Evolutionary conservation across 352 stramenopile species (phyloP).

Genomic region (Phytophthora macrochlamydospora): DNA sequence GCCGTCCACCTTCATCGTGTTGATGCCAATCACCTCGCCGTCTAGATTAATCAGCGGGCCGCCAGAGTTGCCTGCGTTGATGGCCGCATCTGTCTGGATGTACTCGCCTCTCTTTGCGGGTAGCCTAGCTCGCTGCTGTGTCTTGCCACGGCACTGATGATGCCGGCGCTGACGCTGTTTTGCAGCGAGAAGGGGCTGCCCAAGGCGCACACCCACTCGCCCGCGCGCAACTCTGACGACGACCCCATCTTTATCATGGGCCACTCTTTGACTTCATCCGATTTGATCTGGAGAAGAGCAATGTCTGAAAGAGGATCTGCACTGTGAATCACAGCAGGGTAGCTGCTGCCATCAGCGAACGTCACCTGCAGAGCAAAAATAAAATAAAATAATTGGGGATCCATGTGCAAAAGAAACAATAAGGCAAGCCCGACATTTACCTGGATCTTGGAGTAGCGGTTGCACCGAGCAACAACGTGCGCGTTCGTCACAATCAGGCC

Average conservation of each 20-base stretch:
- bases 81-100: constrained; percentile 95
- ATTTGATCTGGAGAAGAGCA: constrained; percentile 88
- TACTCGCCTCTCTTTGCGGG: constrained; percentile 81
- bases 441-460: constrained; percentile 84
- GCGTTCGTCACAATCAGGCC: constrained; percentile 94
- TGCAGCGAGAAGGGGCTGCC: constrained; percentile 91
- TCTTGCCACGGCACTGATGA: constrained; percentile 90
- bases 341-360: constrained; percentile 84
- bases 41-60: constrained; percentile 94
- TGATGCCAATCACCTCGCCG: constrained; percentile 94
- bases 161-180: constrained; percentile 92
- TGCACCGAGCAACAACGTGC: constrained; percentile 88
- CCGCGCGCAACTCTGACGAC: constrained; percentile 79
- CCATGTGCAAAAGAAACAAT: constrained; percentile 1
- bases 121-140: constrained; percentile 91
- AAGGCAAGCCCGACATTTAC: constrained; percentile 21
- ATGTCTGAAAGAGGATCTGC: constrained; percentile 91
- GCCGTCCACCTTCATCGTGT: constrained; percentile 93
- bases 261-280: constrained; percentile 57
- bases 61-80: constrained; percentile 93
- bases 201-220: constrained; percentile 93
- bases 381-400: neutral
- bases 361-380: constrained; percentile 57
- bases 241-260: constrained; percentile 75
- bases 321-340: constrained; percentile 78